Percentiles rank a stretch among this genome's conserved stretches.
Evolutionary conservation across 495 filamentous ascomycete species (phyloP).

Genomic region (Cenococcum geophilum): DNA sequence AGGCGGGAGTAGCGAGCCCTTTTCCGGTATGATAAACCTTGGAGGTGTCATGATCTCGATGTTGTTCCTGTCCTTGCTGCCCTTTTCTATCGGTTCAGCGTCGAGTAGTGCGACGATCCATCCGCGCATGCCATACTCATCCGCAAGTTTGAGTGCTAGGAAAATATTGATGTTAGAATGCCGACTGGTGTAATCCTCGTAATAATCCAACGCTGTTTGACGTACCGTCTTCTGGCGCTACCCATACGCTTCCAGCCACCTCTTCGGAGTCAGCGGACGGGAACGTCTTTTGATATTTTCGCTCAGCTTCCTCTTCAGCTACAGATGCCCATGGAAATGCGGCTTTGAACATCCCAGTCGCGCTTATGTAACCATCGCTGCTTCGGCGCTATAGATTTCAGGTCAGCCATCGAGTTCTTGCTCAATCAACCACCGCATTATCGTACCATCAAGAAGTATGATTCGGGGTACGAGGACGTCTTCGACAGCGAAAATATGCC

Average conservation of each 20-base stretch:
- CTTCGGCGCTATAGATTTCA: slow-evolving; percentile 61
- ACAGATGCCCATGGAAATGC: slow-evolving; percentile 88
- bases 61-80: slow-evolving; percentile 43
- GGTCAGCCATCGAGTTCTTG: slow-evolving; percentile 16
- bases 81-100: slow-evolving; percentile 58
- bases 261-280: slow-evolving; percentile 77
- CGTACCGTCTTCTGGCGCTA: slow-evolving; percentile 73
- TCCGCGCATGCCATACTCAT: slow-evolving; percentile 71
- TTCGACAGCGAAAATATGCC: slow-evolving; percentile 76
- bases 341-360: slow-evolving; percentile 99
- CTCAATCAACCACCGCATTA: slow-evolving; percentile 10
- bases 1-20: slow-evolving; percentile 41
- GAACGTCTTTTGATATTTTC: slow-evolving; percentile 74
- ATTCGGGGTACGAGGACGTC: slow-evolving; percentile 57
- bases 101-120: slow-evolving; percentile 92
- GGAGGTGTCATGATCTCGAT: slow-evolving; percentile 39
- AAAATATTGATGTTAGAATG: slow-evolving; percentile 2
- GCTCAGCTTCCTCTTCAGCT: slow-evolving; percentile 79
- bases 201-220: slow-evolving; percentile 4
- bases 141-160: slow-evolving; percentile 74
- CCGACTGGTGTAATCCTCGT: slow-evolving; percentile 14
- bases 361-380: slow-evolving; percentile 87
- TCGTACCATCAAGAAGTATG: slow-evolving; percentile 90
- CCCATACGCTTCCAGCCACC: slow-evolving; percentile 96
- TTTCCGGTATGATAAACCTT: slow-evolving; percentile 35